Base-by-base conservation (phyloP, 495 filamentous ascomycete genomes). In the Podospora pseudopauciseta region DNA sequence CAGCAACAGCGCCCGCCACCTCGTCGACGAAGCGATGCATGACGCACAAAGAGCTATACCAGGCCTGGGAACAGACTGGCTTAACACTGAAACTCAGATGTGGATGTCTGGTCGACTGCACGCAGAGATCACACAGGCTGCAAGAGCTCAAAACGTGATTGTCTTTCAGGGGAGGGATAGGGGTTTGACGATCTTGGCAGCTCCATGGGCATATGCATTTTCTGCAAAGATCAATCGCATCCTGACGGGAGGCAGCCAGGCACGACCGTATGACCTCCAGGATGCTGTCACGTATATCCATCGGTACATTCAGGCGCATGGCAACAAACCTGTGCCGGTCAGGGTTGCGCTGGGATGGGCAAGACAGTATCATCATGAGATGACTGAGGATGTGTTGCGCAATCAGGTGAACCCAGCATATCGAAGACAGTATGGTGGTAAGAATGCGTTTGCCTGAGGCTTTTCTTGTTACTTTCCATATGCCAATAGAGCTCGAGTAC, bases 21-120 rank as follows among this genome's bases (percentile, higher is more conserved):
- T 66, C 9, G 54, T 66, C n/a, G 65, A 66, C 65, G 65, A 23
- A 19, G 65, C 65, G 5, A 66, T 66, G 56, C 32, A 66, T 16
- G 65, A 66, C 11, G 55, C 57, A 18, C 57, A 66, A 20, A 30
- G 59, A 4, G 54, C 57, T 9, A 53, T 66, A 1, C 23, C 57
- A 3, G 28, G 1, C 9, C 32, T 66, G 30, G 65, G 65, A 28
- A 66, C 65, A 20, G 65, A 66, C 55, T 66, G 65, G 56, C 57
- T 66, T 57, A 66, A 66, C 65, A 66, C 57, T 13, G 57, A 60
- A 32, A 66, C 65, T 23, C 57, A 66, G 57, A 44, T 66, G 56
- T 66, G 34, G 32, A 60, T 66, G 55, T 56, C 65, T 3, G 57
- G 57, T 15, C 53, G 23, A 23, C 30, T 59, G 26, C 64, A 60